Conservation (phyloP, 305 asterid species). For the Solanum hybrid region DNA sequence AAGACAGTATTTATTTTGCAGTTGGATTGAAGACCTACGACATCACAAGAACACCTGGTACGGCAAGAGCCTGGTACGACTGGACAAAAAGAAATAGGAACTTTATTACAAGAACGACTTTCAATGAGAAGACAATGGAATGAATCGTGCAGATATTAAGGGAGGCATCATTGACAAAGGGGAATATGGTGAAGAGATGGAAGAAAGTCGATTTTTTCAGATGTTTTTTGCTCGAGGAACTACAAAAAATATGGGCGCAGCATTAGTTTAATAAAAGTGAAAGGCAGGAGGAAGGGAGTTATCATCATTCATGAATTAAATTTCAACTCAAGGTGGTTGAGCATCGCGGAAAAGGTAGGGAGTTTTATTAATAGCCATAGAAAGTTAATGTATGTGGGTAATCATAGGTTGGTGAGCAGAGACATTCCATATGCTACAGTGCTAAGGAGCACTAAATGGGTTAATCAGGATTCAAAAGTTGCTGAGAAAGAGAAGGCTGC, state of each 20-base stretch:
- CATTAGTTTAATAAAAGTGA: neutral
- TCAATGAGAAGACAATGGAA: neutral
- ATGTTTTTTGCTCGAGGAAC: neutral
- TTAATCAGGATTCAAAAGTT: neutral
- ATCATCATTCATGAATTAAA: neutral
- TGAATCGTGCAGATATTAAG: neutral
- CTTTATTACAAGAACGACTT: neutral
- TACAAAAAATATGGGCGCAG: neutral
- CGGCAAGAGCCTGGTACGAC: neutral
- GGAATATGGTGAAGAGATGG: neutral
- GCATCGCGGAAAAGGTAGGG: neutral
- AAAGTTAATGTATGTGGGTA: neutral
- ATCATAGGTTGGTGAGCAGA: neutral
- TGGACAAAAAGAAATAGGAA: neutral
- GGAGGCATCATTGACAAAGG: neutral
- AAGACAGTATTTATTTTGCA: neutral
- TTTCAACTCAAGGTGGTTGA: neutral
- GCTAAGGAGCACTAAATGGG: neutral
- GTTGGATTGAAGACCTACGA: neutral
- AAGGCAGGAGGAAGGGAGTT: neutral
- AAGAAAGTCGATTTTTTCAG: neutral
- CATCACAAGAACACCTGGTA: neutral
- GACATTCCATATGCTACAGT: neutral
- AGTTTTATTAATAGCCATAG: neutral
- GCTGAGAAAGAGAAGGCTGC: neutral